Evolutionary conservation across 2,329 filamentous ascomycete species (phyloP).

Genomic region (Aspergillus tanneri): DNA sequence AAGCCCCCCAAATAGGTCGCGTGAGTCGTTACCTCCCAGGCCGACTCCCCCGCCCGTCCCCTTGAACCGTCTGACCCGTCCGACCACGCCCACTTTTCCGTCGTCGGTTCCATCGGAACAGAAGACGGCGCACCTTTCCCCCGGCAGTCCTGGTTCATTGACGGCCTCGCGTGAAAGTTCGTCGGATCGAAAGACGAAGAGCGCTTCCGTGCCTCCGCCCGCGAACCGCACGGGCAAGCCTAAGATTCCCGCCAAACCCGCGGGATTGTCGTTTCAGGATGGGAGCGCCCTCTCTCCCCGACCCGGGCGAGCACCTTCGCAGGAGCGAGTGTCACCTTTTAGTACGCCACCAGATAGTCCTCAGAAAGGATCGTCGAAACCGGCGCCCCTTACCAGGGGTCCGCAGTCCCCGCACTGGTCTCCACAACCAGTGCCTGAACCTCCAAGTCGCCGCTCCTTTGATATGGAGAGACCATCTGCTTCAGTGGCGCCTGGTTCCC

Average conservation of each 20-base stretch:
- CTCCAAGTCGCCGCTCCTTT: slow-evolving; percentile 27
- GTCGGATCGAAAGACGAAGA: slow-evolving; percentile 36
- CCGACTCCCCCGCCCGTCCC: slow-evolving; percentile 14
- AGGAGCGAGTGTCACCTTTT: slow-evolving; percentile 70
- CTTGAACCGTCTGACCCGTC: slow-evolving; percentile 26
- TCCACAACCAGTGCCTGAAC: slow-evolving; percentile 27
- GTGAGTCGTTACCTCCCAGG: slow-evolving; percentile 27
- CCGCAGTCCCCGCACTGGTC: slow-evolving; percentile 18
- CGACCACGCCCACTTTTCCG: slow-evolving; percentile 34
- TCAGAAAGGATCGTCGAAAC: slow-evolving; percentile 53
- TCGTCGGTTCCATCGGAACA: slow-evolving; percentile 22
- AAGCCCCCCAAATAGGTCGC: slow-evolving; percentile 26
- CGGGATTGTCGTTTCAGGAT: slow-evolving; percentile 34
- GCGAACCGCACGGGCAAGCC: slow-evolving; percentile 80
- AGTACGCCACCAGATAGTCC: slow-evolving; percentile 78
- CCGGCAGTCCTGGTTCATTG: slow-evolving; percentile 15
- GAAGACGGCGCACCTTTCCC: slow-evolving; percentile 21
- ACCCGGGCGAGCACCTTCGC: slow-evolving; percentile 30
- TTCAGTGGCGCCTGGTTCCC: slow-evolving; percentile 13
- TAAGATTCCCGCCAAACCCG: slow-evolving; percentile 56
- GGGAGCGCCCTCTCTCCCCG: slow-evolving; percentile 28
- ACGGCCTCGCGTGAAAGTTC: slow-evolving; percentile 18
- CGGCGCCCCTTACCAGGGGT: slow-evolving; percentile 14
- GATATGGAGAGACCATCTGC: slow-evolving; percentile 28
- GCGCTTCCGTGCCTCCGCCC: slow-evolving; percentile 62